Base-by-base conservation (phyloP, 495 filamentous ascomycete species). In the Xylaria telfairii region DNA sequence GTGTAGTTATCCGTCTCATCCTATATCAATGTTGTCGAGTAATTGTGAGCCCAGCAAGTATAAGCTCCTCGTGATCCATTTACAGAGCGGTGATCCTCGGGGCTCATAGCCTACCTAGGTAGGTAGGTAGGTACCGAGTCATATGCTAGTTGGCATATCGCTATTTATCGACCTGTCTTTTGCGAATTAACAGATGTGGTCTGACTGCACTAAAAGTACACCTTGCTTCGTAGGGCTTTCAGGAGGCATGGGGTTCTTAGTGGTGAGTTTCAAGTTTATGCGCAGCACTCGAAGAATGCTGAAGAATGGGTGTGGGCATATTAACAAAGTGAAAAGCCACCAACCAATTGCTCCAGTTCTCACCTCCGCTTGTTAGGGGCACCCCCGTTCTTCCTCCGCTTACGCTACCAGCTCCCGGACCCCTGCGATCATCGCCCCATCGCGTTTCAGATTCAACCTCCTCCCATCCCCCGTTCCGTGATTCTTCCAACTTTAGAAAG, bases 381-480 rank as follows among this genome's bases (percentile, higher is more conserved):
- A 56, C 49, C 24, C 65, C 51, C 10, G 59, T 15, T 32, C 51
- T 8, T 21, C 32, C 5, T 46, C 37, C 15, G 13, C 7, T 28
- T 19, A 41, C 37, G 51, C 34, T 32, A 41, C 49, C 39, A 53
- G 39, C 34, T 46, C 30, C 65, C 10, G 10, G 44, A 51, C 37
- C 67, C 67, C 34, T 42, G 57, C 32, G 57, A 63, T 63, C 19
- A 30, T 26, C 57, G 44, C 37, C 49, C 46, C 37, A 59, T 37
- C 12, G 12, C 19, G 68, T 71, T 71, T 71, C 68, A 71, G 34
- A 65, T 59, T 37, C 47, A 57, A 63, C 57, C 49, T 65, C 60
- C 47, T 21, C 37, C 68, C 28, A 13, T 53, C 19, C 32, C 53
- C 26, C 4, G 1, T 12, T 57, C 28, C 65, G 17, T 32, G 30